Evolutionary conservation across 176 grass and related monocot genomes (phyloP).

Genomic region (Eleusine indica): DNA sequence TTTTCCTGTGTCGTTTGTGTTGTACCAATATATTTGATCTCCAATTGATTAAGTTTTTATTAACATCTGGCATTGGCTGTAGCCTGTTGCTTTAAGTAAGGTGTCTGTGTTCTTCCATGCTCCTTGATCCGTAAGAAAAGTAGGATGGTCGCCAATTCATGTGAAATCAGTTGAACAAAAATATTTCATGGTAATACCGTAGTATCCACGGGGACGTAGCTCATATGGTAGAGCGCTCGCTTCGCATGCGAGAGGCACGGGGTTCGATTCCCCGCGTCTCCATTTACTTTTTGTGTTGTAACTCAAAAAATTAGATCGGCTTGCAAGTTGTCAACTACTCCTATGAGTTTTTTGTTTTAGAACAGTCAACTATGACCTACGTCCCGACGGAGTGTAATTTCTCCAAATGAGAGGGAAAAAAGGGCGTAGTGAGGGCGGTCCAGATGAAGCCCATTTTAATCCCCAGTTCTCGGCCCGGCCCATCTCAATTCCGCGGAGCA

Average conservation of each 20-base stretch:
- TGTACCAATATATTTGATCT: background rate
- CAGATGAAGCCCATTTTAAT: background rate
- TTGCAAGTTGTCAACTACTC: no score
- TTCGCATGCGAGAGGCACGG: constrained; percentile 99
- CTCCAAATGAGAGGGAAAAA: background rate
- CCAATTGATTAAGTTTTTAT: constrained; percentile 10
- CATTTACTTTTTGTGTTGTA: background rate
- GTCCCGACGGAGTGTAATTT: background rate
- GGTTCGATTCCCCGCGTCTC: constrained; percentile 95
- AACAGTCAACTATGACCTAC: no score
- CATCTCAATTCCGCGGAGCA: background rate
- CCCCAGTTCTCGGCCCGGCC: background rate
- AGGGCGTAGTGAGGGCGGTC: background rate
- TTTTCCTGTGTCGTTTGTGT: background rate
- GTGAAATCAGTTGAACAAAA: no score
- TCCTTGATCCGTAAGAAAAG: background rate
- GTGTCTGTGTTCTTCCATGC: background rate
- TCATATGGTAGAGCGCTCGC: constrained; percentile 99
- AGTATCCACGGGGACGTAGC: constrained; percentile 48
- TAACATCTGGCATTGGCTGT: background rate
- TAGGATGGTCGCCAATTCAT: no score
- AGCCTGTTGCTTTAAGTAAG: background rate
- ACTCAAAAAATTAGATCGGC: no score
- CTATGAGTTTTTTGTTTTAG: no score
- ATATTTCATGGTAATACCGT: no score